Conservation (phyloP, 1,284 basidiomycete species). For the Coniferiporia sulphurascens region DNA sequence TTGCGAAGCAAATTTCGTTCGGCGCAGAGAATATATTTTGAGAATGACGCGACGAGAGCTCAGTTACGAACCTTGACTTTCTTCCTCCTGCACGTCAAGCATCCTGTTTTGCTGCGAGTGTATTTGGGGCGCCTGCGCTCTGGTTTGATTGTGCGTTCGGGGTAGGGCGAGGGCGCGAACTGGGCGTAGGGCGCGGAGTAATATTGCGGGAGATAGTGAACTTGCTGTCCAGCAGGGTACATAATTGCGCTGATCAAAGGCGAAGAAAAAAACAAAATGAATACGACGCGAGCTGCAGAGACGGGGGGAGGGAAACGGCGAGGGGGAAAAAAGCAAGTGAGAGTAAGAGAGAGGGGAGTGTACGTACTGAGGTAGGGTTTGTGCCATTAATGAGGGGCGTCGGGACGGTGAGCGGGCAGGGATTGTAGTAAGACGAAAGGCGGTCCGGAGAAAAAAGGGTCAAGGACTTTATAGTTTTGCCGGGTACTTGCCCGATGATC, state of each 20-base stretch:
- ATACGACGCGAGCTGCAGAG: no score
- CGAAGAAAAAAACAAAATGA: background rate
- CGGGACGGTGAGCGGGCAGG: no score
- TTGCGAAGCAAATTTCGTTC: background rate
- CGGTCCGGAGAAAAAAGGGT: background rate
- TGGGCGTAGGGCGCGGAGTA: constrained; percentile 12
- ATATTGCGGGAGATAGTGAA: constrained; percentile 15
- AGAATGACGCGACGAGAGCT: constrained; percentile 7
- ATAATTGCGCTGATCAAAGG: constrained; percentile 8
- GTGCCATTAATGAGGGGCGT: constrained; percentile 9
- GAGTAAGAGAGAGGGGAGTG: background rate
- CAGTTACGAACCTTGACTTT: constrained; percentile 28
- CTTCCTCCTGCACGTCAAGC: constrained; percentile 29
- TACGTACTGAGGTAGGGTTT: constrained; percentile 17
- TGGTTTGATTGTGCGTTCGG: constrained; percentile 14
- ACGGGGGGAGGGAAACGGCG: background rate
- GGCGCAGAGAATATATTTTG: constrained; percentile 2
- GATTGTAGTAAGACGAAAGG: constrained; percentile 5
- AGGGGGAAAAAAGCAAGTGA: background rate
- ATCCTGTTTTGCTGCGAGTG: constrained; percentile 30
- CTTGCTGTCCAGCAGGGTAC: constrained; percentile 8
- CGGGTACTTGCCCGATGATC: background rate
- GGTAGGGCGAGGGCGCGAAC: constrained; percentile 13
- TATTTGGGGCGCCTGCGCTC: constrained; percentile 29
- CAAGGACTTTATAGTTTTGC: constrained; percentile 7